These are phyloP conservation scores for Aspergillus spinulosporus DNA, from an alignment of 2,329 filamentous ascomycete species.

Conservation along the genomic window DNA sequence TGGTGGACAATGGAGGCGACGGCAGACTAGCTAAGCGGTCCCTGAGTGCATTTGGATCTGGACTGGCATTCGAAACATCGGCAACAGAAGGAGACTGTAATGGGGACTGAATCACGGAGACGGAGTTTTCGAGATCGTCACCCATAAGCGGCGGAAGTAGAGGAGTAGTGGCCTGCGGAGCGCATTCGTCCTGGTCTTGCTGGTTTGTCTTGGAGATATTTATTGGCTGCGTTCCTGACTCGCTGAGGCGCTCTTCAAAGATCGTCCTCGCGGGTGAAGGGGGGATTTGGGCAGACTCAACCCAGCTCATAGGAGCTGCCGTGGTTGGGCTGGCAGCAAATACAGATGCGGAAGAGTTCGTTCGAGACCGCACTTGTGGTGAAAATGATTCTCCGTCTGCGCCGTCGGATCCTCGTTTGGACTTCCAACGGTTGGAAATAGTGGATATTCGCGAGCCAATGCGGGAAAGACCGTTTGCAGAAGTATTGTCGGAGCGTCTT, in stretches of 20 bases:
- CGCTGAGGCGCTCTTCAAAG: constrained; percentile 56
- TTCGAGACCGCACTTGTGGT: constrained; percentile 41
- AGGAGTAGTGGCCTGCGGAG: constrained; percentile 74
- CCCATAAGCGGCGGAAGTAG: constrained; percentile 79
- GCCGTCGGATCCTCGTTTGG: constrained; percentile 39
- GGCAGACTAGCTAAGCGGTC: constrained; percentile 53
- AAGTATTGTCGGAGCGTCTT: constrained; percentile 53
- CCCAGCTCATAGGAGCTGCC: constrained; percentile 36
- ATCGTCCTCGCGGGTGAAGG: constrained; percentile 65
- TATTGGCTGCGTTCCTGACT: constrained; percentile 52
- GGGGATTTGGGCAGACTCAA: constrained; percentile 55
- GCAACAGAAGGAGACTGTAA: constrained; percentile 80
- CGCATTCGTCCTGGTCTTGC: constrained; percentile 51
- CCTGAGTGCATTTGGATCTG: constrained; percentile 44
- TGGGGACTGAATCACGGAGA: constrained; percentile 69
- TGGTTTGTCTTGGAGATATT: constrained; percentile 57
- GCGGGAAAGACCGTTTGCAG: constrained; percentile 59
- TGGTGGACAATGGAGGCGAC: constrained; percentile 74
- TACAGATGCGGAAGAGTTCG: constrained; percentile 45
- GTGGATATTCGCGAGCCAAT: constrained; percentile 70
- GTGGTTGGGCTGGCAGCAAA: constrained; percentile 37
- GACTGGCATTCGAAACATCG: constrained; percentile 50
- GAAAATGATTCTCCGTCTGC: constrained; percentile 31
- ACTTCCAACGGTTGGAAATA: constrained; percentile 56
- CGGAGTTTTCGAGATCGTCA: constrained; percentile 50